phyloP scores from a whole-genome alignment of 345 rosid species.

The Eucalyptus marginata region DNA sequence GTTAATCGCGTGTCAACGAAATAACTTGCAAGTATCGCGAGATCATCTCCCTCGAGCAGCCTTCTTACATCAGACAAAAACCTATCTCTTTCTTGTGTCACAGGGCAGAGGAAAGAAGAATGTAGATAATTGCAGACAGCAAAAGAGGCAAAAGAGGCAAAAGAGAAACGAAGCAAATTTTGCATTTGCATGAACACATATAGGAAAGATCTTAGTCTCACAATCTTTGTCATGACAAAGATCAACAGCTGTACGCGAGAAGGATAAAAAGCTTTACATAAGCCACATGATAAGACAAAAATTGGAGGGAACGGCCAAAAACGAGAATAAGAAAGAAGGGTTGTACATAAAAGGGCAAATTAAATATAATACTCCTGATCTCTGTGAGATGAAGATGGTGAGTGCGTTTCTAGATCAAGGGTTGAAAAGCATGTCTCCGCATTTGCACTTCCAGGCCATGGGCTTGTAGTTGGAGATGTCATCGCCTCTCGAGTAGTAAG shows the following conservation, averaged over 20 bases:
- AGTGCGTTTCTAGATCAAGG: slow-evolving; percentile 18
- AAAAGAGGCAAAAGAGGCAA: not conserved
- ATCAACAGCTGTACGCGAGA: not conserved
- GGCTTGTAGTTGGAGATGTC: slow-evolving; percentile 59
- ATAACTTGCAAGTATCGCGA: not conserved
- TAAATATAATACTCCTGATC: not conserved
- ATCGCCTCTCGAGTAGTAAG: slow-evolving; percentile 29
- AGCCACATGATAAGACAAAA: not conserved
- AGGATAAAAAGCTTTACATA: not conserved
- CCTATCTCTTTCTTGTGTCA: not conserved
- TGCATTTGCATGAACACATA: not conserved
- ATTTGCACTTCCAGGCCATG: slow-evolving; percentile 73
- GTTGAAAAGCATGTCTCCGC: slow-evolving; percentile 40
- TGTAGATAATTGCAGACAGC: not conserved
- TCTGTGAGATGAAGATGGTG: not conserved
- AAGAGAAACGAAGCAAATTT: not conserved
- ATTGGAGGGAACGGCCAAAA: not conserved
- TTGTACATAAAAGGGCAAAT: not conserved
- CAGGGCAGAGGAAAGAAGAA: not conserved
- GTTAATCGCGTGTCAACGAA: not conserved
- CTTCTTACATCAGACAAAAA: not conserved
- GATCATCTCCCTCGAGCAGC: not conserved
- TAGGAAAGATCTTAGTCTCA: not conserved
- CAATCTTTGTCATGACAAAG: not conserved
- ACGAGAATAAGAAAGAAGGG: not conserved